Conservation (phyloP, 2,329 filamentous ascomycete species). For the Epicoccum sorghinum region DNA sequence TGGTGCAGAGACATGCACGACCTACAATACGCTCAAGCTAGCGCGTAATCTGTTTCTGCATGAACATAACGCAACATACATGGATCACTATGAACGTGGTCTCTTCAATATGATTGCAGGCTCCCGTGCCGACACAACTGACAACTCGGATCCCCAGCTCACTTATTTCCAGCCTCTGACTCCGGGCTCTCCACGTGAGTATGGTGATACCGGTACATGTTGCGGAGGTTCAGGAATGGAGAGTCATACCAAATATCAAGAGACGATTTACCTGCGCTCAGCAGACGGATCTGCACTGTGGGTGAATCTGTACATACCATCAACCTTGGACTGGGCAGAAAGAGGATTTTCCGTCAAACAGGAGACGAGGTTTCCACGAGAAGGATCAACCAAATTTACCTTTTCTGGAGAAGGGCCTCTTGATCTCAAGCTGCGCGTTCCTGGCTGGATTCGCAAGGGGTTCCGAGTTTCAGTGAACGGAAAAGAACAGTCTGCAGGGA, state of each 20-base stretch:
- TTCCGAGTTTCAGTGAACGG: constrained; percentile 3
- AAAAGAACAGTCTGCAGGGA: background rate
- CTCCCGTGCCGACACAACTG: constrained; percentile 4
- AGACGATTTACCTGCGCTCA: constrained; percentile 3
- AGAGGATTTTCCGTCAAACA: background rate
- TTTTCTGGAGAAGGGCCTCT: background rate
- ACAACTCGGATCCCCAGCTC: constrained; percentile 1
- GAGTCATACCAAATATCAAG: constrained; percentile 9
- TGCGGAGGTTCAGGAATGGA: constrained; percentile 8
- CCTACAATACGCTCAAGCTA: constrained; percentile 7
- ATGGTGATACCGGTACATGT: constrained; percentile 2
- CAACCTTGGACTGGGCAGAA: background rate
- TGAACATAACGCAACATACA: constrained; percentile 7
- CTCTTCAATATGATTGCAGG: constrained; percentile 7
- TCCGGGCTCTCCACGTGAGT: background rate
- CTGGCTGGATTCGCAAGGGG: background rate
- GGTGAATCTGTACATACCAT: constrained; percentile 4
- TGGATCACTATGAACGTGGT: constrained; percentile 7
- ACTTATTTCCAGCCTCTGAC: constrained; percentile 5
- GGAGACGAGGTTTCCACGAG: background rate
- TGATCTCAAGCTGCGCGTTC: background rate
- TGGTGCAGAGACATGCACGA: constrained; percentile 7
- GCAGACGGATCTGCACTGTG: background rate
- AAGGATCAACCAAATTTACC: background rate
- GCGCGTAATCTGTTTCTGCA: constrained; percentile 6